A percentile compares a stretch with the other conserved stretches of the same genome.
Conservation (phyloP, 2,329 filamentous ascomycete species). For the Aspergillus udagawae region DNA sequence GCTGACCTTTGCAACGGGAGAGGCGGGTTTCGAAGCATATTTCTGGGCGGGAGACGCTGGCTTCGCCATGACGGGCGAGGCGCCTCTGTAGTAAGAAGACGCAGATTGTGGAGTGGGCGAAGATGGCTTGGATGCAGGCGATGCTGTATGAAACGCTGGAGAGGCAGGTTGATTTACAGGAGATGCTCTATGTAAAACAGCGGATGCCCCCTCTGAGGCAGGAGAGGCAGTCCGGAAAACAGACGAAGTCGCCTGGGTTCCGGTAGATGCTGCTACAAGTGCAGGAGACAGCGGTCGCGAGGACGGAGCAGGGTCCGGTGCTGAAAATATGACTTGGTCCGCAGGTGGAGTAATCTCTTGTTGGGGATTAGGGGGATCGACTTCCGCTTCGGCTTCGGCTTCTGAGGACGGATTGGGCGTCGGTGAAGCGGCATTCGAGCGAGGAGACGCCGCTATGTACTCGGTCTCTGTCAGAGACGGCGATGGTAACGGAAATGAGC, state of each 20-base stretch:
- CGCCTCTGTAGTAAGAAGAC: slow-evolving; percentile 12
- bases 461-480: slow-evolving; percentile 28
- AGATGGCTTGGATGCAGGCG: not conserved
- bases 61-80: slow-evolving; percentile 4
- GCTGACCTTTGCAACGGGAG: slow-evolving; percentile 29
- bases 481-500: slow-evolving; percentile 25
- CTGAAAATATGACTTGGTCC: slow-evolving; percentile 15
- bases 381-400: slow-evolving; percentile 1
- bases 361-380: slow-evolving; percentile 8
- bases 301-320: slow-evolving; percentile 4
- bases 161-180: slow-evolving; percentile 9
- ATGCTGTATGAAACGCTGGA: slow-evolving; percentile 8
- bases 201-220: slow-evolving; percentile 13
- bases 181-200: slow-evolving; percentile 6
- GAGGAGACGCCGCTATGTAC: slow-evolving; percentile 23
- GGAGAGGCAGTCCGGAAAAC: not conserved
- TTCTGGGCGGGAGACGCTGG: slow-evolving; percentile 11
- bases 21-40: slow-evolving; percentile 20
- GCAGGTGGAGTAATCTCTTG: slow-evolving; percentile 7
- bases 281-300: slow-evolving; percentile 16
- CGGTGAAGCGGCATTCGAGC: slow-evolving; percentile 11
- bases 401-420: slow-evolving; percentile 10
- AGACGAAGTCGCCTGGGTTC: not conserved
- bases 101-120: not conserved
- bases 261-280: not conserved